A percentile compares a stretch with the other conserved stretches of the same genome.
Conservation (phyloP, 2,329 filamentous ascomycete species). For the Colletotrichum paranaense region DNA sequence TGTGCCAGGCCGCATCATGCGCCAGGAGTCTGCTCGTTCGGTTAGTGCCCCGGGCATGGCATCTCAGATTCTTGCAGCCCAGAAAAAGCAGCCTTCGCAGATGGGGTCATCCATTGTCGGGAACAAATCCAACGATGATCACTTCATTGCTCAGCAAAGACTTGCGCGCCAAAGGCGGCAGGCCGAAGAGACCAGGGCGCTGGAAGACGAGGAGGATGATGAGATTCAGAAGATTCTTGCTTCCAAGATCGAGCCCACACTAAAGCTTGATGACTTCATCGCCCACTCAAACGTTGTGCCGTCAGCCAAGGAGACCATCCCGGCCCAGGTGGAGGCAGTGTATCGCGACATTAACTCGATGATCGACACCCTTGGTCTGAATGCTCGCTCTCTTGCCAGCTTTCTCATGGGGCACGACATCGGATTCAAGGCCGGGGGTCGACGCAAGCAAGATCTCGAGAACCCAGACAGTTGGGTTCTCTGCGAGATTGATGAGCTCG, state of each 20-base stretch:
- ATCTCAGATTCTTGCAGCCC: conserved; percentile 60
- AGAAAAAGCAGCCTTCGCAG: conserved; percentile 50
- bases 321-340: conserved; percentile 72
- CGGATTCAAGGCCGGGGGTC: conserved; percentile 61
- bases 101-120: conserved; percentile 52
- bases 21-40: conserved; percentile 64
- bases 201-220: conserved; percentile 77
- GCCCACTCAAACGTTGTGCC: conserved; percentile 67
- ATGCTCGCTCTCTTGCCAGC: conserved; percentile 73
- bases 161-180: conserved; percentile 65
- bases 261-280: conserved; percentile 75
- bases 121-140: conserved; percentile 55
- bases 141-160: conserved; percentile 61
- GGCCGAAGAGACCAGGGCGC: conserved; percentile 65
- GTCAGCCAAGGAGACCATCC: conserved; percentile 66
- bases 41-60: conserved; percentile 71
- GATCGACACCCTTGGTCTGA: conserved; percentile 92
- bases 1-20: conserved; percentile 60
- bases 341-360: conserved; percentile 91
- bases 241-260: conserved; percentile 70
- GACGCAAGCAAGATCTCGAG: conserved; percentile 76
- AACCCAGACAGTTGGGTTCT: conserved; percentile 77
- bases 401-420: conserved; percentile 77
- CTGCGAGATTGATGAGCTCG: conserved; percentile 78
- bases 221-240: conserved; percentile 72